phyloP scores from a whole-genome alignment of 2,329 filamentous ascomycete genomes.

The Claviceps sorghi region DNA sequence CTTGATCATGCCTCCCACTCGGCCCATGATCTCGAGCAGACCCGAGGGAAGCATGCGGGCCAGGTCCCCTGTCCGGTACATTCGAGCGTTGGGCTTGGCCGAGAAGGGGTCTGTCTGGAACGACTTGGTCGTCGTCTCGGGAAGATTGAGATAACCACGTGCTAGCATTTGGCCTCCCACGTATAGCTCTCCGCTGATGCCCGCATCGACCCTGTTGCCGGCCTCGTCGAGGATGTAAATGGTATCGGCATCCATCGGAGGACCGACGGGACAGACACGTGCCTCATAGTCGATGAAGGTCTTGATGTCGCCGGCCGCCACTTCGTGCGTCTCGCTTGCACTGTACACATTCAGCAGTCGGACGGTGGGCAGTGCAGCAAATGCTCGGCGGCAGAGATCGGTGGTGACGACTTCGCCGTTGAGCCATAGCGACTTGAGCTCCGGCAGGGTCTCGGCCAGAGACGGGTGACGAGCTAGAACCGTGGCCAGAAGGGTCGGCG shows the following conservation, averaged over 20 bases:
- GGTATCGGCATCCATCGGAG: constrained; percentile 50
- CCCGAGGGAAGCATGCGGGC: constrained; percentile 54
- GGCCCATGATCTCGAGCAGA: constrained; percentile 59
- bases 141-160: constrained; percentile 64
- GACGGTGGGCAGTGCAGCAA: constrained; percentile 52
- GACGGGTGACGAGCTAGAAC: constrained; percentile 56
- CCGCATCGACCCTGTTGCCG: constrained; percentile 46
- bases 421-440: constrained; percentile 59
- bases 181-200: constrained; percentile 56
- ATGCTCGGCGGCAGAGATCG: constrained; percentile 54
- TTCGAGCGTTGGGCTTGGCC: constrained; percentile 42
- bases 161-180: constrained; percentile 62
- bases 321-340: constrained; percentile 69
- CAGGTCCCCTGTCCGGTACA: constrained; percentile 63
- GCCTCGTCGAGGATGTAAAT: constrained; percentile 60
- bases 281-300: constrained; percentile 49
- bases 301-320: constrained; percentile 61
- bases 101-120: constrained; percentile 55
- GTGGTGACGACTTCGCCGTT: constrained; percentile 75
- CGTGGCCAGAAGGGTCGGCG: constrained; percentile 61
- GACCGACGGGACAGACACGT: constrained; percentile 59
- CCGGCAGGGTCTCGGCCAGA: constrained; percentile 46
- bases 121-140: constrained; percentile 59
- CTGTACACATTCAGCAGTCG: constrained; percentile 69
- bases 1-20: constrained; percentile 69